Percentiles rank a stretch among this genome's conserved stretches.
Evolutionary conservation across 2,329 filamentous ascomycete species (phyloP).

Genomic region (Ploettnerulaceae sp.): DNA sequence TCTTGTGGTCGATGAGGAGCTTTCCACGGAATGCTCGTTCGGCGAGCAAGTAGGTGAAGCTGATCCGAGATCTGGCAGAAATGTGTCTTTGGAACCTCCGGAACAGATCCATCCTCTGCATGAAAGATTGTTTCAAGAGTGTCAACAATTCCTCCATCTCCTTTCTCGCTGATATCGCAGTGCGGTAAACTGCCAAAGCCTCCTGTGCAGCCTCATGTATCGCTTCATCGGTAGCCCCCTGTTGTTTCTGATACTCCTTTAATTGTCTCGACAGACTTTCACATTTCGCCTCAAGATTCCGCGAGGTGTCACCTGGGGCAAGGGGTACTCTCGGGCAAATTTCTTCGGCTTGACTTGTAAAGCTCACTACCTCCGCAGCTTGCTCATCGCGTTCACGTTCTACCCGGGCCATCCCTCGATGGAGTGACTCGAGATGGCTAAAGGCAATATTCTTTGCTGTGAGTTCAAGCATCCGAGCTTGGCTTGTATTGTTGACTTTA

Average conservation of each 20-base stretch:
- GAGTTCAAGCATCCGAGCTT: constrained; percentile 49
- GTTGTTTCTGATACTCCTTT: constrained; percentile 47
- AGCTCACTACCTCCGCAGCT: constrained; percentile 46
- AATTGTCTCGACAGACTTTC: constrained; percentile 54
- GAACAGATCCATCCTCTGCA: constrained; percentile 70
- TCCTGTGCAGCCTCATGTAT: constrained; percentile 47
- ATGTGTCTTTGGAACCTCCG: constrained; percentile 77
- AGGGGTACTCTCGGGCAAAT: constrained; percentile 57
- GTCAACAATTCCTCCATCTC: constrained; percentile 41
- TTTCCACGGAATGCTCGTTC: constrained; percentile 85
- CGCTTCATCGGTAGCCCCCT: constrained; percentile 61
- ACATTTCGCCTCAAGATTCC: constrained; percentile 51
- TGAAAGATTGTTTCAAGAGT: constrained; percentile 54
- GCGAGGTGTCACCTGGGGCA: constrained; percentile 57
- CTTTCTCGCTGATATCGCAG: constrained; percentile 41
- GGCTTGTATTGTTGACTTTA: constrained; percentile 46
- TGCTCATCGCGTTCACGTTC: constrained; percentile 46
- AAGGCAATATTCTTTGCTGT: constrained; percentile 58
- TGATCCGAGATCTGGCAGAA: constrained; percentile 76
- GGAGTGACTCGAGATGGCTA: constrained; percentile 45
- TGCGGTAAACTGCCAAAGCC: constrained; percentile 38
- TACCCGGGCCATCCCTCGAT: constrained; percentile 41
- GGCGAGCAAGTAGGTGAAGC: constrained; percentile 82
- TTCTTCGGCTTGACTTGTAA: constrained; percentile 48
- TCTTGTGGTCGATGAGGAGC: constrained; percentile 70